These are phyloP conservation scores for Citrus trifoliata DNA, from an alignment of 345 rosid genomes.

Conservation along the genomic window DNA sequence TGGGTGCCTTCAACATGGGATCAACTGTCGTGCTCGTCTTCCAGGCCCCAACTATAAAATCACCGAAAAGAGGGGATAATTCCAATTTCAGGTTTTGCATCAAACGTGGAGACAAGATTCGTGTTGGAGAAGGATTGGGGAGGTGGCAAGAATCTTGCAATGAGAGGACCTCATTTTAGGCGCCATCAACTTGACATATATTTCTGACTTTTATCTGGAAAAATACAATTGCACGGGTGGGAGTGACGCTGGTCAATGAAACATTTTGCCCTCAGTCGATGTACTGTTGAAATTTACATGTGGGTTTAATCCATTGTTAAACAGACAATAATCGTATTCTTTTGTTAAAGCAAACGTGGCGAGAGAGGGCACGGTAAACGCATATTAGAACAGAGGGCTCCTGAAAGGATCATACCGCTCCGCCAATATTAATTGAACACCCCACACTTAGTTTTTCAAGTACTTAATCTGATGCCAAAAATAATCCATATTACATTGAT, in stretches of 20 bases:
- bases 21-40: constrained; percentile 91
- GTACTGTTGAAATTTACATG: not conserved
- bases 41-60: constrained; percentile 64
- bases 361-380: not conserved
- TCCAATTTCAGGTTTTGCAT: constrained; percentile 62
- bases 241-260: not conserved
- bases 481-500: not conserved
- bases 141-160: constrained; percentile 45
- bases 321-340: not conserved
- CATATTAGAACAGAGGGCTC: too few species aligned
- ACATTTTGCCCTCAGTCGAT: not conserved
- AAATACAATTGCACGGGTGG: not conserved
- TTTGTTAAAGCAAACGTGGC: not conserved
- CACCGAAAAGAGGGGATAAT: constrained; percentile 24
- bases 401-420: not conserved
- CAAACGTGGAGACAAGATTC: constrained; percentile 62
- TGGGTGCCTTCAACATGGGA: constrained; percentile 91
- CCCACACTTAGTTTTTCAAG: too few species aligned
- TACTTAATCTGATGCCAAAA: not conserved
- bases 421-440: not conserved
- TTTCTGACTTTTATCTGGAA: not conserved
- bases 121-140: constrained; percentile 77
- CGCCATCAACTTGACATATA: not conserved
- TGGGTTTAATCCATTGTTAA: not conserved
- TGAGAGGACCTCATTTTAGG: not conserved